Conservation (phyloP, 1,284 basidiomycete species). For the Ustilago crameri region DNA sequence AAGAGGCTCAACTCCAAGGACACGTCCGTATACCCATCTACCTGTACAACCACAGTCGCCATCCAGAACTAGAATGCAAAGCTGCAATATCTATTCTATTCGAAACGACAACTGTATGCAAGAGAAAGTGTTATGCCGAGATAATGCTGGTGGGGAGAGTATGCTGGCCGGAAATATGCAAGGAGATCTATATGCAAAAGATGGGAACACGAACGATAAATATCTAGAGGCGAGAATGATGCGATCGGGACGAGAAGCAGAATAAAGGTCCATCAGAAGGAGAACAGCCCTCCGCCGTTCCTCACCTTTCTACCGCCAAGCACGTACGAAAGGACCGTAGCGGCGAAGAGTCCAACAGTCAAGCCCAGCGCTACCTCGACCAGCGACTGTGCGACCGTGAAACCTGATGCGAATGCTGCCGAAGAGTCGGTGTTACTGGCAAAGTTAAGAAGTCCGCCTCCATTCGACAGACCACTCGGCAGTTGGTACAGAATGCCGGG, state of each 20-base stretch:
- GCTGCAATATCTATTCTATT: background rate
- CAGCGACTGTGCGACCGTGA: slow-evolving; percentile 51
- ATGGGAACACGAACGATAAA: background rate
- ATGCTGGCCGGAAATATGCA: background rate
- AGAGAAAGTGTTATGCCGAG: background rate
- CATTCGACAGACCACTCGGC: slow-evolving; percentile 84
- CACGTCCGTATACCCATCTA: slow-evolving; percentile 1
- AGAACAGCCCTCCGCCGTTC: slow-evolving; percentile 59
- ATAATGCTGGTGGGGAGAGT: slow-evolving; percentile 2
- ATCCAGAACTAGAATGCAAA: background rate
- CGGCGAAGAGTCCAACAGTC: slow-evolving; percentile 65
- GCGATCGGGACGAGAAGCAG: background rate
- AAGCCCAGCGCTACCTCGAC: slow-evolving; percentile 65
- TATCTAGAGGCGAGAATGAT: background rate
- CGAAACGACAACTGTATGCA: slow-evolving; percentile 3
- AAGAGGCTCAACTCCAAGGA: background rate
- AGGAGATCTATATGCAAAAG: slow-evolving; percentile 6
- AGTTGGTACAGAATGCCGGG: slow-evolving; percentile 84
- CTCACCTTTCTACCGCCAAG: slow-evolving; percentile 58
- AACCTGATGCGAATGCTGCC: slow-evolving; percentile 35
- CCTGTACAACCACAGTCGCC: background rate
- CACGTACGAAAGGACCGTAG: slow-evolving; percentile 61
- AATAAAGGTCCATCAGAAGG: slow-evolving; percentile 45
- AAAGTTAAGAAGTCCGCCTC: slow-evolving; percentile 84
- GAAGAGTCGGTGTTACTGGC: slow-evolving; percentile 61